Evolutionary conservation across 164 flowering plant genomes (phyloP).

Genomic region (Umbellularia californica): DNA sequence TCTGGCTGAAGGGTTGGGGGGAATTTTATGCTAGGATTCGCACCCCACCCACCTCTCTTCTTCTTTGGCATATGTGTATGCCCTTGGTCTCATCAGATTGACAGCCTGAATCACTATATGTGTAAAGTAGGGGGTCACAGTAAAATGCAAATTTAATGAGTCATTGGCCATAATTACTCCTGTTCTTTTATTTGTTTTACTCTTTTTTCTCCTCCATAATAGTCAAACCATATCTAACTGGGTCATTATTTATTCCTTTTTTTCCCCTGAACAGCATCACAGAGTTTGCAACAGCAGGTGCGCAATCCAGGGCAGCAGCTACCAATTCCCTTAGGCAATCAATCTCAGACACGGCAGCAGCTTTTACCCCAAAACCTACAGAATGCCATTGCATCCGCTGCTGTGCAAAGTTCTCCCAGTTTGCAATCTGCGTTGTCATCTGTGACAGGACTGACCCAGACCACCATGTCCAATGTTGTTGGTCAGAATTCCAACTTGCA

Average conservation of each 20-base stretch:
- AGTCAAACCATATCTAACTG: not conserved
- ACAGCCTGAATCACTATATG: not conserved
- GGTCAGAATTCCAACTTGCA: conserved; percentile 54
- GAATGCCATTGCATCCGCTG: conserved; percentile 41
- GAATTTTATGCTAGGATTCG: too few species aligned
- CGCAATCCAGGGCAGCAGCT: conserved; percentile 45
- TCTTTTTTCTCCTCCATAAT: not conserved
- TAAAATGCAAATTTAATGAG: not conserved
- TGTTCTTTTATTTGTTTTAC: not conserved
- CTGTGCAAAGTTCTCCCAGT: conserved; percentile 48
- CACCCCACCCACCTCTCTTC: too few species aligned
- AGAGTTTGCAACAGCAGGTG: conserved; percentile 42
- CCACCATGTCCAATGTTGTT: conserved; percentile 40
- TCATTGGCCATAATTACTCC: not conserved
- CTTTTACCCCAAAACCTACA: conserved; percentile 45
- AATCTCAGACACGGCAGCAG: conserved; percentile 60
- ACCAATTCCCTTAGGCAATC: conserved; percentile 48
- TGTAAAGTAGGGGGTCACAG: not conserved
- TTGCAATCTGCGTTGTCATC: conserved; percentile 44
- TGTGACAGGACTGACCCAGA: conserved; percentile 42
- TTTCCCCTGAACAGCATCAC: conserved; percentile 26
- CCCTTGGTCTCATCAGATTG: not conserved
- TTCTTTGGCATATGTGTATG: too few species aligned
- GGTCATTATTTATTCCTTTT: not conserved
- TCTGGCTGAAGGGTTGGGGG: too few species aligned